These are phyloP conservation scores for Graphiopsis chlorocephala DNA, from an alignment of 2,329 filamentous ascomycete genomes.

Conservation along the genomic window DNA sequence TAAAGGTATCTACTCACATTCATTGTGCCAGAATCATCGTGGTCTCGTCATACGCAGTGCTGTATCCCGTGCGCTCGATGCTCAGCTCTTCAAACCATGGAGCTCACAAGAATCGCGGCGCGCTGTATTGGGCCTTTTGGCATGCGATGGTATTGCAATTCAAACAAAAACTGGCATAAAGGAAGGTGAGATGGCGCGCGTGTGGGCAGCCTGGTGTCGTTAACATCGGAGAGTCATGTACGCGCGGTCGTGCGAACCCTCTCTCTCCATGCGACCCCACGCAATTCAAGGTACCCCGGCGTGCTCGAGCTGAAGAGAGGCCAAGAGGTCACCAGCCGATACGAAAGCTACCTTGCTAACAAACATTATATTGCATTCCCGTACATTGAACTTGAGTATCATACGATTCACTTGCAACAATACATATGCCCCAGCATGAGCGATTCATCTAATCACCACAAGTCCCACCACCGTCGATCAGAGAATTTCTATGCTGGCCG, in stretches of 20 bases:
- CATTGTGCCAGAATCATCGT: slow-evolving; percentile 2
- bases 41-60: not conserved
- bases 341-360: too few species aligned
- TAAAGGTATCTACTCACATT: not conserved
- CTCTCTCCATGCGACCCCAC: not conserved
- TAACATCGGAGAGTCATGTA: not conserved
- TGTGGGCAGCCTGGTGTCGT: not conserved
- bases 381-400: not conserved
- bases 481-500: not conserved
- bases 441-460: not conserved
- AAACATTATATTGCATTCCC: not conserved
- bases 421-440: not conserved
- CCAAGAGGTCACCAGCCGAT: too few species aligned
- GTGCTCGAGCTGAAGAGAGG: not conserved
- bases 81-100: not conserved
- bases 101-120: not conserved
- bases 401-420: not conserved
- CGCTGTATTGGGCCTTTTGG: not conserved
- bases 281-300: too few species aligned
- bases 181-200: not conserved
- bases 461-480: not conserved
- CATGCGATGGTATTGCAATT: not conserved
- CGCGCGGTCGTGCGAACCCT: too few species aligned
- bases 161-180: not conserved
- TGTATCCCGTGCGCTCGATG: not conserved